These are phyloP conservation scores for Russula ochroleuca DNA, from an alignment of 768 basidiomycete species.

Conservation along the genomic window DNA sequence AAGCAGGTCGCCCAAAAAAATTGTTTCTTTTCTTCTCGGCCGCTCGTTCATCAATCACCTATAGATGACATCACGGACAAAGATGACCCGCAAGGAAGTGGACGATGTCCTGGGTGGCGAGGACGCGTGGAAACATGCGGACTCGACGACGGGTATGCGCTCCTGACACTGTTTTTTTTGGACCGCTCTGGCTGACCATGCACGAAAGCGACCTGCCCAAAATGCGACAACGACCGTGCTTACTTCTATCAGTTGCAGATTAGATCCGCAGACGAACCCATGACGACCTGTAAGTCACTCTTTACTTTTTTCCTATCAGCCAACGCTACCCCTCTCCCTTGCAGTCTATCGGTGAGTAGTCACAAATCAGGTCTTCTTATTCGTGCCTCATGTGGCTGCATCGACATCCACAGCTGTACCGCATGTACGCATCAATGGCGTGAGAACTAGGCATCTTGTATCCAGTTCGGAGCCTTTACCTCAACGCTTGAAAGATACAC, in stretches of 20 bases:
- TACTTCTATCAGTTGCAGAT: conserved; percentile 98
- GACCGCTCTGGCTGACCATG: not conserved
- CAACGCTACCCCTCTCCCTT: not conserved
- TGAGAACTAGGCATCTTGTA: conserved; percentile 42
- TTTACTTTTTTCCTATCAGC: conserved; percentile 1
- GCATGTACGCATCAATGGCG: conserved; percentile 65
- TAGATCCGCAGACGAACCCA: conserved; percentile 86
- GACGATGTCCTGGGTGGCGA: conserved; percentile 96
- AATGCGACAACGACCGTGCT: conserved; percentile 81
- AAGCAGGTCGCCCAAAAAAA: conserved; percentile 58
- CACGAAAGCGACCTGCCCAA: conserved; percentile 47
- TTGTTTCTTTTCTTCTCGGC: conserved; percentile 24
- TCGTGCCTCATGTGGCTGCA: not conserved
- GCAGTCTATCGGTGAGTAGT: conserved; percentile 52
- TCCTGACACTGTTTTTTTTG: not conserved
- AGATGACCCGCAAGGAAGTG: conserved; percentile 81
- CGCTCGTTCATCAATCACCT: not conserved
- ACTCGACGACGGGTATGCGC: conserved; percentile 66
- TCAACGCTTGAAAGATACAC: not conserved
- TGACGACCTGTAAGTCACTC: conserved; percentile 54
- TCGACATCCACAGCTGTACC: conserved; percentile 45
- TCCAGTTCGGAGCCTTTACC: not conserved
- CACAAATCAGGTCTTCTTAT: not conserved
- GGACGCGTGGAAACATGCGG: conserved; percentile 91
- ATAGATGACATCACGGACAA: conserved; percentile 91